Base-by-base conservation (phyloP, 495 filamentous ascomycete species). In the Aspergillus panamensis region DNA sequence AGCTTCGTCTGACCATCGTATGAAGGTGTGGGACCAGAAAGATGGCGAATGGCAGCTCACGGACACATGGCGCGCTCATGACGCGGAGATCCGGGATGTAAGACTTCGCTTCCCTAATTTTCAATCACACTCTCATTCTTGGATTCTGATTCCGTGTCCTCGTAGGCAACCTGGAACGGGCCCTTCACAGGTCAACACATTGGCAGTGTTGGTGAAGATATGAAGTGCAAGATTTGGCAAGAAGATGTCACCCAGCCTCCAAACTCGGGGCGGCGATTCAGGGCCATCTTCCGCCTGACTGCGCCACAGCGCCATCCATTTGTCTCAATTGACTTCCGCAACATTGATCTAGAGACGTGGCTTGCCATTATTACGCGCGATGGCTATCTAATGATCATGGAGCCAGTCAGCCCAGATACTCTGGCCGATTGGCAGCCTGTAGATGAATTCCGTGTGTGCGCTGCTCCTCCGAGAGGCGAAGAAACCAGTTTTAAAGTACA, bases 11-110 rank as follows among this genome's bases (percentile, higher is more conserved):
- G 94, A 99, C 72, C 95, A 96, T 66, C 89, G 87, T 67, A 87
- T 99, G 62, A 91, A 91, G 68, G 88, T 97, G 31, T 97, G 91
- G 82, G 91, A 96, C 42, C 82, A 92, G 59, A 84, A 85, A 60
- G 84, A 91, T 62, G 85, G 84, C 13, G 76, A 84, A 48, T 96
- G 91, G 91, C 81, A 83, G 39, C 72, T 92, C 42, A 86, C 84
- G 62, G 94, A 97, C 66, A 89, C 84, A 49, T 97, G 94, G 91
- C 84, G 84, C 54, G 95, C 90, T 13, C 94, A 99, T 68, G 87
- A 89, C 62, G 90, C 90, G 25, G 94, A 96, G 74, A 89, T 99
- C 57, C 79, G 89, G 60, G 90, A 96, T 80, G 91, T 92, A 79
- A 73, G 79, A 44, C 49, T 52, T 25, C 32, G 51, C 25, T 32